A percentile compares a stretch with the other conserved stretches of the same genome.
These are phyloP conservation scores for Murraya koenigii DNA, from an alignment of 345 rosid genomes.

Conservation along the genomic window DNA sequence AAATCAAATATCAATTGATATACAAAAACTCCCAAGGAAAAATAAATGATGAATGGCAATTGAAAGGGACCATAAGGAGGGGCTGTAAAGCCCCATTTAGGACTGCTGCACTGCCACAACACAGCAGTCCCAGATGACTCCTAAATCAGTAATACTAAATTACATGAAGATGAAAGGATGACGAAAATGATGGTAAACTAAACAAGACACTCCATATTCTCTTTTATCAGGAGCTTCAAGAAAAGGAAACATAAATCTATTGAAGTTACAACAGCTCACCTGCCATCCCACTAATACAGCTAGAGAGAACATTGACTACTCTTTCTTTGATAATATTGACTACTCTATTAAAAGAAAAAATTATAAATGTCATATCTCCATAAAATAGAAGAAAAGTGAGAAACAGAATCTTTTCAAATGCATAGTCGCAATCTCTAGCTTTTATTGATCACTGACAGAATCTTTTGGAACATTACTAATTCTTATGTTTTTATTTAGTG, in stretches of 20 bases:
- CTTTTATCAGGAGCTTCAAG: not conserved
- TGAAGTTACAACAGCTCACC: not conserved
- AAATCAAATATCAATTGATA: slow-evolving; percentile 3
- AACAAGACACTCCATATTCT: not conserved
- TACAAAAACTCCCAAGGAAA: slow-evolving; percentile 2
- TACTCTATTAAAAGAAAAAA: not conserved
- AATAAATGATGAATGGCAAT: not conserved
- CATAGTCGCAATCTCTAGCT: not conserved
- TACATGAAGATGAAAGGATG: too few species aligned
- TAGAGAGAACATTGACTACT: not conserved
- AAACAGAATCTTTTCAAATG: not conserved
- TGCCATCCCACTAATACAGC: not conserved
- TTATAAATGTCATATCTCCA: not conserved
- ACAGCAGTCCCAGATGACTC: too few species aligned
- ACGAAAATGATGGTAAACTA: too few species aligned
- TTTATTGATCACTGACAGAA: not conserved
- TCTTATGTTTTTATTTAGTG: not conserved
- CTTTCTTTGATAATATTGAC: not conserved
- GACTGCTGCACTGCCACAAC: too few species aligned
- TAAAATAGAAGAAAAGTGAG: not conserved
- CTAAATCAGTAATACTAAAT: too few species aligned
- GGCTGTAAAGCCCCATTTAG: not conserved
- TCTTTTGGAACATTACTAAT: not conserved
- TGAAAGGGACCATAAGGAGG: not conserved
- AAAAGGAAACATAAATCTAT: not conserved